Base-by-base conservation (phyloP, 345 rosid genomes). In the Excoecaria cochinchinensis region DNA sequence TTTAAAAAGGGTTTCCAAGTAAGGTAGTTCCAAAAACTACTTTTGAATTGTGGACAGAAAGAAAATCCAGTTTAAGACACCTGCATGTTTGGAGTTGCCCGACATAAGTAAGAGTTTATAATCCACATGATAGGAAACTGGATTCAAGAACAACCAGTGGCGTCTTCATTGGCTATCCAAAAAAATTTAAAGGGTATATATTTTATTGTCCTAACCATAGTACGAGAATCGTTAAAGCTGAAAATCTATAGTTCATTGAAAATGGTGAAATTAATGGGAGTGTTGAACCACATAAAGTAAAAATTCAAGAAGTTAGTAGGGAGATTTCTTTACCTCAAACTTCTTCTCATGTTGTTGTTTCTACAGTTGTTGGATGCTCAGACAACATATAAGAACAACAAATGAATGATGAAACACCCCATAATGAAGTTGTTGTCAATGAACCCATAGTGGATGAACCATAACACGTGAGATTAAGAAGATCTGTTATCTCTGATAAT, bases 41-140 rank as follows among this genome's bases (percentile, higher is more conserved):
- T 25, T 59, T 59, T 59, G 12, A 59, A 59, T 15, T 59, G 12
- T 59, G 64, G 39, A 21, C 39, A 59, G 3, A 39, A 59, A 59
- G 24, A 58, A 58, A 58, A n/a, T 24, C 62, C n/a, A 58, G 25
- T 58, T 58, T 58, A 58, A 58, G 62, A 25, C 62, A 58, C 31
- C 25, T 58, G n/a, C 31, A 58, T 58, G 31, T 58, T 25, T n/a
- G n/a, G n/a, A n/a, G n/a, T n/a, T n/a, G n/a, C 22, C 46, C 0
- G 5, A 6, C 31, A 3, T 25, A 58, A 58, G 62, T 58, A n/a
- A 58, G 10, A 16, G 4, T 58, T n/a, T 58, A 21, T 21, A 58
- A 58, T 58, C 31, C 62, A 58, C 5, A 58, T 58, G 25, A 17
- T 19, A 58, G n/a, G 1, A 58, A 58, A 58, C 5, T 58, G 8